These are phyloP conservation scores for Penicillium verhagenii DNA, from an alignment of 495 filamentous ascomycete genomes.

Conservation along the genomic window DNA sequence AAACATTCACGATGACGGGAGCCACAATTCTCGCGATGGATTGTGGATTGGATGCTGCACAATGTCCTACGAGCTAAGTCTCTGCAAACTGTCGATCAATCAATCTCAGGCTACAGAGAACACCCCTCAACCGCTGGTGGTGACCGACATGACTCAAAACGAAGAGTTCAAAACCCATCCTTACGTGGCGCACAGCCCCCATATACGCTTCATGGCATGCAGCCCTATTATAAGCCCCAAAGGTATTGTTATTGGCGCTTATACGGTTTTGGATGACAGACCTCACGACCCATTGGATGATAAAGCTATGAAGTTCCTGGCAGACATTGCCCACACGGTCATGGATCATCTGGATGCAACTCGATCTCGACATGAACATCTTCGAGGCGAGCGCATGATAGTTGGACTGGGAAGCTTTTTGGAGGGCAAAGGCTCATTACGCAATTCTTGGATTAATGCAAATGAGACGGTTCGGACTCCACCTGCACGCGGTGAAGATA, in stretches of 20 bases:
- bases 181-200: conserved; percentile 40
- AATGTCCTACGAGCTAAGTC: conserved; percentile 30
- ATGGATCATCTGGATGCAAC: conserved; percentile 16
- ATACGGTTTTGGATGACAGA: conserved; percentile 15
- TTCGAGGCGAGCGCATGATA: conserved; percentile 20
- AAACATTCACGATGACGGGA: conserved; percentile 38
- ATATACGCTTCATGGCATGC: conserved; percentile 49
- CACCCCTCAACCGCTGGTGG: conserved; percentile 10
- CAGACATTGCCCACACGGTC: conserved; percentile 11
- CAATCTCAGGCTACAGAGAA: conserved; percentile 9
- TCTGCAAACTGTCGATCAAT: conserved; percentile 43
- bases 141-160: conserved; percentile 20
- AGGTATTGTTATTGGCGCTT: conserved; percentile 13
- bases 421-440: conserved; percentile 19
- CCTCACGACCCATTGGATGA: conserved; percentile 10
- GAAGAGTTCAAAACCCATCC: conserved; percentile 25
- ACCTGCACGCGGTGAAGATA: background rate
- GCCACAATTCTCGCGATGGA: conserved; percentile 27
- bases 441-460: conserved; percentile 13
- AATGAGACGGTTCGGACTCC: background rate
- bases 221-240: conserved; percentile 20
- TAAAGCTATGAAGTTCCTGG: background rate
- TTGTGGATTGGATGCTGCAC: conserved; percentile 44
- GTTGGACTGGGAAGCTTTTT: conserved; percentile 20
- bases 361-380: conserved; percentile 8